Base-by-base conservation (phyloP, 23 red algal genomes). In the Gracilaria caudata region DNA sequence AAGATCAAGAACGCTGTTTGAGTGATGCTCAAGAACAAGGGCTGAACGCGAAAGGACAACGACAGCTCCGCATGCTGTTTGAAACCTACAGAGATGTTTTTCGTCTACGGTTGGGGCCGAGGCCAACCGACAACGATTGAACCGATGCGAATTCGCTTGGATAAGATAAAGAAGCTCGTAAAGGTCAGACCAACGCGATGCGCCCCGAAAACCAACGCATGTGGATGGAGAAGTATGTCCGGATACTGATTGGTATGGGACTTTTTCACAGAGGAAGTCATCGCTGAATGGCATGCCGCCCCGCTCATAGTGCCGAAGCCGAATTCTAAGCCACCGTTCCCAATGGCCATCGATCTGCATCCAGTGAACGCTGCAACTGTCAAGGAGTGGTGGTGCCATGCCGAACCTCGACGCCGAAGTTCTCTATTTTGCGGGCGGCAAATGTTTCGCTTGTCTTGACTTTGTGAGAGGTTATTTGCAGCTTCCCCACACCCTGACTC, bases 351-450 rank as follows among this genome's bases (percentile, higher is more conserved):
- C 30, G 87, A 82, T 10, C 25, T 51, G 0, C 57, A 58, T 5
- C 75, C 75, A 3, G 30, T 82, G 2, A 91, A 91, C 30, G 60
- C 49, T 20, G 61, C 40, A 24, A 91, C 87, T 3, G 20, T 68
- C 25, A 49, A 54, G 49, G 35, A 77, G 20, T 20, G 51, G 21
- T 81, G 41, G 87, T 58, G n/a, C 76, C 19, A 81, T 91, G 87
- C 87, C 77, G 3, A 37, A 91, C 20, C 38, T 91, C 6, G 87
- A 91, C 24, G 46, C 87, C 11, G 77, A 81, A 49, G 19, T 91
- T 1, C 13, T 26, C 21, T 77, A 91, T 17, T 61, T 91, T 26
- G 59, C 76, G 5, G 87, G 77, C 1, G 75, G 74, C 28, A 72
- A 65, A 7, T 56, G 36, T 45, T 91, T 81, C 60, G 77, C 75